A percentile compares a stretch with the other conserved stretches of the same genome.
Evolutionary conservation across 202 grass and related monocot species (phyloP).

Genomic region (Bolboschoenoplectus hybrid): DNA sequence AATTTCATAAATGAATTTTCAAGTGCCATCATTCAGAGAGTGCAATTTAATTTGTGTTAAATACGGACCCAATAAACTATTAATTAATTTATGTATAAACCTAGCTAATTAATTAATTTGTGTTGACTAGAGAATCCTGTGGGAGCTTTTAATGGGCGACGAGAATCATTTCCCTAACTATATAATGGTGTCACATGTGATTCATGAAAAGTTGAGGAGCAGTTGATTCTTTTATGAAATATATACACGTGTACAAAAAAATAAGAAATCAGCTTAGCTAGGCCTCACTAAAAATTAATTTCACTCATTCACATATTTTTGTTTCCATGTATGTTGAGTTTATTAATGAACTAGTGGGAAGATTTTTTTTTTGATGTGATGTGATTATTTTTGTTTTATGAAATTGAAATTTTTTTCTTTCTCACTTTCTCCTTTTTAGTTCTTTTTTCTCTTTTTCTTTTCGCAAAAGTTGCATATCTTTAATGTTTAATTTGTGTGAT

Average conservation of each 20-base stretch:
- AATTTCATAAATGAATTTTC: neutral
- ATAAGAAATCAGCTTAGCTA: neutral
- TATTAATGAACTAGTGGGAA: neutral
- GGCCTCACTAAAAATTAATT: neutral
- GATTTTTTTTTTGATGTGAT: neutral
- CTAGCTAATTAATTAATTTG: neutral
- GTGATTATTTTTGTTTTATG: neutral
- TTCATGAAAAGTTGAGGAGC: constrained; percentile 10
- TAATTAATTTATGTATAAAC: neutral
- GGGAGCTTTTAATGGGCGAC: neutral
- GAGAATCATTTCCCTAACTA: neutral
- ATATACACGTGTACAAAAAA: constrained; percentile 14
- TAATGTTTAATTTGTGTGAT: no score
- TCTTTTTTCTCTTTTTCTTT: neutral
- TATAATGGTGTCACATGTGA: constrained; percentile 29
- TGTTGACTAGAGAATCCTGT: neutral
- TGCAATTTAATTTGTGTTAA: neutral
- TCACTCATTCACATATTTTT: neutral
- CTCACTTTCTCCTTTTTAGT: neutral
- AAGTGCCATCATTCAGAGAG: neutral
- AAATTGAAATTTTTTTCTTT: neutral
- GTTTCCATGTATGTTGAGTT: neutral
- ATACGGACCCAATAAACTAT: neutral
- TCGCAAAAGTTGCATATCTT: no score
- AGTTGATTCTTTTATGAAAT: neutral